These are phyloP conservation scores for Biscutella laevigata DNA, from an alignment of 441 rosid genomes.

Conservation along the genomic window DNA sequence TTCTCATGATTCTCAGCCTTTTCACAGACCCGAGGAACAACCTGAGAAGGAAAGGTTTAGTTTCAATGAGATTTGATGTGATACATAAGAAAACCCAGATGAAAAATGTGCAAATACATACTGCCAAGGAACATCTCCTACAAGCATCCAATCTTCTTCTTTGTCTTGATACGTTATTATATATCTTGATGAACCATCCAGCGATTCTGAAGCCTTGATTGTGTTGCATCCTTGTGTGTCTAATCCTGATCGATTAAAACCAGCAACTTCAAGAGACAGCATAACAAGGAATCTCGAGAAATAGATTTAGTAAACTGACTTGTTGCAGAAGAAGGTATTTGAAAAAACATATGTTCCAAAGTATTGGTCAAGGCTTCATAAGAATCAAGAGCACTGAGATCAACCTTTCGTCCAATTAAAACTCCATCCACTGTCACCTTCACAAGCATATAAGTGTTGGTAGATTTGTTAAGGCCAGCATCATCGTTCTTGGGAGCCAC, in stretches of 20 bases:
- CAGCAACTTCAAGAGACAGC: neutral
- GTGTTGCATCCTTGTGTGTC: slow-evolving; percentile 18
- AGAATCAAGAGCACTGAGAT: slow-evolving; percentile 55
- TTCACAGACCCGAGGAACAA: slow-evolving; percentile 70
- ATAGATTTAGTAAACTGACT: slow-evolving; percentile 13
- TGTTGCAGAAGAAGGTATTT: slow-evolving; percentile 21
- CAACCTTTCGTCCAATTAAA: slow-evolving; percentile 83
- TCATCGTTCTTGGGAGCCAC: slow-evolving; percentile 14
- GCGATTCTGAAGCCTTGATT: slow-evolving; percentile 28
- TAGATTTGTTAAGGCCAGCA: slow-evolving; percentile 1
- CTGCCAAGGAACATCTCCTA: slow-evolving; percentile 98
- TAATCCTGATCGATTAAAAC: slow-evolving; percentile 26
- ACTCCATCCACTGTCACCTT: slow-evolving; percentile 90
- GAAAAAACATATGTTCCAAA: slow-evolving; percentile 67
- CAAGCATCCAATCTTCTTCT: slow-evolving; percentile 98
- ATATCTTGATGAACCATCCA: slow-evolving; percentile 59
- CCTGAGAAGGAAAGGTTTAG: slow-evolving; percentile 33
- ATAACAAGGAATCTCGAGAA: neutral
- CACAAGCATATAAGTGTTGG: slow-evolving; percentile 46
- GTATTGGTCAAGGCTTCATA: slow-evolving; percentile 58
- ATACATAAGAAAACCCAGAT: neutral
- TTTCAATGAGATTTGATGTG: neutral
- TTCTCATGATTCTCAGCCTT: slow-evolving; percentile 82
- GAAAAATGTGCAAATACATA: slow-evolving; percentile 25
- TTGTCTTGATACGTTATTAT: slow-evolving; percentile 82